Evolutionary conservation across 2,329 filamentous ascomycete species (phyloP).

Genomic region (Pseudogymnoascus sp.): DNA sequence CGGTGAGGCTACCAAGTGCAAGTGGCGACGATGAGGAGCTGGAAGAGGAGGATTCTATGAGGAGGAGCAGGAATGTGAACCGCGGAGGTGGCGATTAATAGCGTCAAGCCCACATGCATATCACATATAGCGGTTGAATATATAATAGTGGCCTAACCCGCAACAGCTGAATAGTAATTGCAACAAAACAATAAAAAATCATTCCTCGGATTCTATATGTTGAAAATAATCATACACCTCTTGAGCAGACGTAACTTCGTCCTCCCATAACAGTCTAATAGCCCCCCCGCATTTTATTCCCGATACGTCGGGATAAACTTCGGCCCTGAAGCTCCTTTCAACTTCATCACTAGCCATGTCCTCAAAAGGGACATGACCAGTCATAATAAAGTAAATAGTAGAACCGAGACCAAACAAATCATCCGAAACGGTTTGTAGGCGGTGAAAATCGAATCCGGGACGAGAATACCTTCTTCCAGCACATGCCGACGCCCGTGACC

Average conservation of each 20-base stretch:
- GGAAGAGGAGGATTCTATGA: neutral
- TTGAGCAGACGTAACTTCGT: slow-evolving; percentile 9
- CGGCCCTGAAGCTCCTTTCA: slow-evolving; percentile 21
- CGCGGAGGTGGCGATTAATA: neutral
- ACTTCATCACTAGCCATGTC: slow-evolving; percentile 27
- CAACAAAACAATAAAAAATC: neutral
- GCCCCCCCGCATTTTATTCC: slow-evolving; percentile 23
- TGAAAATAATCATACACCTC: slow-evolving; percentile 5
- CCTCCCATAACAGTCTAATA: slow-evolving; percentile 28
- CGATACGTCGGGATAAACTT: slow-evolving; percentile 26
- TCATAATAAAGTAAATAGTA: slow-evolving; percentile 31
- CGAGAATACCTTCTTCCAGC: slow-evolving; percentile 22
- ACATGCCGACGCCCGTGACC: slow-evolving; percentile 20
- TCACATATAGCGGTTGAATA: neutral
- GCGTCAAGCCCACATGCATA: neutral
- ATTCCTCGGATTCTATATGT: neutral
- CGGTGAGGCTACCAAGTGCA: slow-evolving; percentile 35
- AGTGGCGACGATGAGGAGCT: neutral
- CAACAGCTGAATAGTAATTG: neutral
- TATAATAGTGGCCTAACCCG: neutral
- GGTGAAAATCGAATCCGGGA: slow-evolving; percentile 23
- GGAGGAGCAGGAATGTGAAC: neutral
- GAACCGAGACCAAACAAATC: slow-evolving; percentile 32
- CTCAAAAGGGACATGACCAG: slow-evolving; percentile 27
- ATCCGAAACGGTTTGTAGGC: slow-evolving; percentile 22